Evolutionary conservation across 2,329 filamentous ascomycete species (phyloP).

Genomic region (Ophiostoma sp.): DNA sequence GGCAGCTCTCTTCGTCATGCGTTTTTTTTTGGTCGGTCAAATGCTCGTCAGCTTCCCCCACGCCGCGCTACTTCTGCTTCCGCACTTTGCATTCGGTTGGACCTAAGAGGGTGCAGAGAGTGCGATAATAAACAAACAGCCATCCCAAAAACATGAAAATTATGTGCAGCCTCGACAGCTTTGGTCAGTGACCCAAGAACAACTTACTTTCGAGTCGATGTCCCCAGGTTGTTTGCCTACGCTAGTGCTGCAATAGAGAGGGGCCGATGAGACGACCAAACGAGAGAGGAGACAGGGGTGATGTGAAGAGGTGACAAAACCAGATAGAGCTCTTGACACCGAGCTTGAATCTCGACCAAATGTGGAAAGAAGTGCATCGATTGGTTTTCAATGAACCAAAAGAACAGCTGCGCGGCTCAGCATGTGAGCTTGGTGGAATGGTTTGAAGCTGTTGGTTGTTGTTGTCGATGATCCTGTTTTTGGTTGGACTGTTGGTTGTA

Average conservation of each 20-base stretch:
- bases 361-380: neutral
- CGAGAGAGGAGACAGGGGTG: neutral
- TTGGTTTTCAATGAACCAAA: neutral
- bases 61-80: neutral
- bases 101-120: neutral
- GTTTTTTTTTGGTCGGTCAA: neutral
- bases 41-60: constrained; percentile 7
- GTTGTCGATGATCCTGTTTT: neutral
- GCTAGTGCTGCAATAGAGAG: neutral
- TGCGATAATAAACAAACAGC: neutral
- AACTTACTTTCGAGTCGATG: neutral
- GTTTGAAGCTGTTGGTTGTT: neutral
- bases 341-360: neutral
- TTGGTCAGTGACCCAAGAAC: neutral
- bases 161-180: neutral
- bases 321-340: neutral
- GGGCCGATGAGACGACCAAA: neutral
- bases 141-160: neutral
- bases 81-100: neutral
- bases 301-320: too few species aligned
- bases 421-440: neutral
- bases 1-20: neutral
- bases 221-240: neutral
- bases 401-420: neutral
- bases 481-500: neutral